Base-by-base conservation (phyloP, 768 basidiomycete genomes). In the Pisolithus sp. region DNA sequence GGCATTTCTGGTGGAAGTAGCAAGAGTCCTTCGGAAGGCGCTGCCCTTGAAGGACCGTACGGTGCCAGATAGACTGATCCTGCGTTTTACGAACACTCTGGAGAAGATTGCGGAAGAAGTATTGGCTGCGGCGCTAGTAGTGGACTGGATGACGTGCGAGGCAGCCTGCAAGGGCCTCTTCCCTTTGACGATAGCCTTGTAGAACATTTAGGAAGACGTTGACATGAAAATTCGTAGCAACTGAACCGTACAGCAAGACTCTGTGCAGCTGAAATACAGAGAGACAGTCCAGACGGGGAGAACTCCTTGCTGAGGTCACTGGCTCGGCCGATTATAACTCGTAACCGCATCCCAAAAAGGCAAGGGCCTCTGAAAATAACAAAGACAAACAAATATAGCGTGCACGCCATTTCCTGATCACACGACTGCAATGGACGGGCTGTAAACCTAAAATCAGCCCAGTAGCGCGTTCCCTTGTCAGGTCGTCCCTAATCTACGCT, bases 81-180 rank as follows among this genome's bases (percentile, higher is more conserved):
- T 57, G 46, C 56, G 63, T 46, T 67, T 65, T 0, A 68, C 65
- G 42, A 68, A 67, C 3, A 68, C 62, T 26, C 57, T 60, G 7
- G 67, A 67, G 18, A 67, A 60, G 39, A 67, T 56, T 8, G 62
- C 61, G 30, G 67, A 67, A n/a, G 67, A 67, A 1, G 57, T 65
- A 41, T 66, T 68, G 43, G 66, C 67, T 3, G 65, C 62, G 13
- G 61, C 61, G 42, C 51, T 56, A 1, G 62, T 66, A 6, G 66
- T 67, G 0, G 61, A 67, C 8, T 59, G 59, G 30, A 67, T 63
- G 51, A 55, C 63, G 50, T 59, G 61, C 21, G 80, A 78, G 7
- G 80, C 82, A n/a, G 74, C 79, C 55, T 77, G 77, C 26, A 83
- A 63, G 30, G 82, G 80, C 59, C 72, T 73, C 58, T 72, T 76